Evolutionary conservation across 148 eudicot genomes (phyloP).

Genomic region (Suaeda aralocaspica): DNA sequence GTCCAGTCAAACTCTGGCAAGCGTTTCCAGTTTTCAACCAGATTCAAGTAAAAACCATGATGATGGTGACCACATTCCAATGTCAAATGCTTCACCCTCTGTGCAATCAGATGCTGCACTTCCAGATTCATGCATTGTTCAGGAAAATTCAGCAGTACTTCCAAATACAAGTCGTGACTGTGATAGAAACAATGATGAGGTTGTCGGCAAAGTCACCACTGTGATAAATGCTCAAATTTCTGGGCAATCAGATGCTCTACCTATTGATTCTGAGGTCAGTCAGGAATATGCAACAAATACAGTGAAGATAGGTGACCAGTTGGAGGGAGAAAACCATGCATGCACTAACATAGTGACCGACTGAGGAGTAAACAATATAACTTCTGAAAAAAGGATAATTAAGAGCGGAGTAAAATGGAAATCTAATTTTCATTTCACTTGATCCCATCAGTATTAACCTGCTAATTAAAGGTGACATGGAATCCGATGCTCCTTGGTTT

Average conservation of each 20-base stretch:
- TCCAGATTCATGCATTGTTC: not conserved
- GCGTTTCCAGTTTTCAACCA: not conserved
- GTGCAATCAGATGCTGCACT: not conserved
- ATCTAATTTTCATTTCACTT: not conserved
- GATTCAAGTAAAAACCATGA: constrained; percentile 1
- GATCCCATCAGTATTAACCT: not conserved
- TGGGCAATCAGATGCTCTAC: not conserved
- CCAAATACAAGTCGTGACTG: not conserved
- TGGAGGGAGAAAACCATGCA: not conserved
- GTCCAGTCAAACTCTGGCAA: not conserved
- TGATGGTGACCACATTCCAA: not conserved
- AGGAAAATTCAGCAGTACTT: not conserved
- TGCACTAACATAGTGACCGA: not conserved
- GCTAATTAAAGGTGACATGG: not conserved
- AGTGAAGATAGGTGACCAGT: not conserved
- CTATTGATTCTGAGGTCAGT: not conserved
- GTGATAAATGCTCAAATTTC: not conserved
- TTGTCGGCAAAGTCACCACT: not conserved
- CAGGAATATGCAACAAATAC: not conserved
- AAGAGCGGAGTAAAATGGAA: not conserved
- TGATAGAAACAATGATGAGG: constrained; percentile 1
- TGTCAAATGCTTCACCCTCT: not conserved
- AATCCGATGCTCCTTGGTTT: not conserved
- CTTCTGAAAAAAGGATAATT: not conserved
- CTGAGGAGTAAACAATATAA: not conserved